Evolutionary conservation across 257 asterid species (phyloP), one percentile per base, ranked within the genome.

Genomic region (Solanum chaucha): DNA sequence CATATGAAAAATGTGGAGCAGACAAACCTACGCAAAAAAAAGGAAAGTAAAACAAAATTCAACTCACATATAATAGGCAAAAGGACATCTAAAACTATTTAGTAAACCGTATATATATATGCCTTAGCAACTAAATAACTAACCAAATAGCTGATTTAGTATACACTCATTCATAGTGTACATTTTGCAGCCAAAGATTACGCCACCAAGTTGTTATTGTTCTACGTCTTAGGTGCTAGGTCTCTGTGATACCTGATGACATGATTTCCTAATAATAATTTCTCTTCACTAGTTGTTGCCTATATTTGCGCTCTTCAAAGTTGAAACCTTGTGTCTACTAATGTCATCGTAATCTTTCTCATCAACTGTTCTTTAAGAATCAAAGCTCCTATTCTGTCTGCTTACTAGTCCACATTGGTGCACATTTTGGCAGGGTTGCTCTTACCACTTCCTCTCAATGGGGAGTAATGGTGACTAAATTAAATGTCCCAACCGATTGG

Each of bases 401-500:
- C 75, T 30, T 65, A 71, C 58, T 71, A 40, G 40, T 44, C 17
- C 26, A 78, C 84, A 73, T 83, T 83, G 86, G 17, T 83, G 81
- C 24, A 72, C 7, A 32, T 73, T 70, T 85, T 88, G 85, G 90
- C 94, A 97, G 99, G 95, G 98, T 95, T 86, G 87, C 95, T 71
- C 96, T 97, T 41, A 93, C 98, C 34, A 92, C 98, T 75, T 96
- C 99, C 72, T 86, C 88, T 14, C 94, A 94, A 89, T 97, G 99
- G 99, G 99, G 99, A 89, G 91, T 87, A 78, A 89, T 93, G 95
- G 94, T 90, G 86, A 93, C 98, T 22, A 96, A 96, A 88, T 93
- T 96, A 34, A 90, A 90, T 15, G 99, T 97, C 87, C 97, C 99
- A 26, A 96, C 91, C 19, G 99, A 97, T 87, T 97, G 99, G 99